Evolutionary conservation across 2,329 filamentous ascomycete genomes (phyloP).

Genomic region (Penicillium aurantiogriseum): DNA sequence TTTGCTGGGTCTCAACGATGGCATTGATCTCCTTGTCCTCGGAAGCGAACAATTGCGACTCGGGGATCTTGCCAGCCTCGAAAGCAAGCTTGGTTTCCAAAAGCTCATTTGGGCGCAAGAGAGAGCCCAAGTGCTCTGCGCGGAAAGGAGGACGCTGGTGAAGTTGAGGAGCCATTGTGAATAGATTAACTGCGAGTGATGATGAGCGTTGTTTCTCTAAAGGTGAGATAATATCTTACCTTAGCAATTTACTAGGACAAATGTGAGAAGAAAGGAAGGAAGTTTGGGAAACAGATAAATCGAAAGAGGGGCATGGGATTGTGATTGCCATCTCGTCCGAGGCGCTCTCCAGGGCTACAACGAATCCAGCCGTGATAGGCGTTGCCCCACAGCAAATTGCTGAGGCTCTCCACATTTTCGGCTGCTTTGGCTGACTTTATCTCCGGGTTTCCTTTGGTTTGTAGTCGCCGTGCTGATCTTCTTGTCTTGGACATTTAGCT

Average conservation of each 20-base stretch:
- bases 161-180: conserved; percentile 33
- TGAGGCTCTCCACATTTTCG: conserved; percentile 19
- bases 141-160: conserved; percentile 61
- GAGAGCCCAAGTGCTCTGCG: conserved; percentile 70
- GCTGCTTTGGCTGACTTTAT: background rate
- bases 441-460: conserved; percentile 10
- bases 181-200: background rate
- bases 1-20: conserved; percentile 63
- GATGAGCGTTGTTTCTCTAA: background rate
- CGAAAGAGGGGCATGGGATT: conserved; percentile 20
- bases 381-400: conserved; percentile 13
- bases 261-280: background rate
- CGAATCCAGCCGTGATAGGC: background rate
- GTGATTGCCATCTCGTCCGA: conserved; percentile 7
- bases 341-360: background rate
- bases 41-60: conserved; percentile 57
- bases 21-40: conserved; percentile 66
- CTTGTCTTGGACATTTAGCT: background rate
- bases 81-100: conserved; percentile 58
- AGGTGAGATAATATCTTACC: background rate
- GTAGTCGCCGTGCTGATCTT: background rate
- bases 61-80: conserved; percentile 55
- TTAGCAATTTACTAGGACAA: background rate
- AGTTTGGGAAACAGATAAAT: background rate
- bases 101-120: conserved; percentile 64